phyloP scores from a whole-genome alignment of 768 basidiomycete species.

The Suillus clintonianus region DNA sequence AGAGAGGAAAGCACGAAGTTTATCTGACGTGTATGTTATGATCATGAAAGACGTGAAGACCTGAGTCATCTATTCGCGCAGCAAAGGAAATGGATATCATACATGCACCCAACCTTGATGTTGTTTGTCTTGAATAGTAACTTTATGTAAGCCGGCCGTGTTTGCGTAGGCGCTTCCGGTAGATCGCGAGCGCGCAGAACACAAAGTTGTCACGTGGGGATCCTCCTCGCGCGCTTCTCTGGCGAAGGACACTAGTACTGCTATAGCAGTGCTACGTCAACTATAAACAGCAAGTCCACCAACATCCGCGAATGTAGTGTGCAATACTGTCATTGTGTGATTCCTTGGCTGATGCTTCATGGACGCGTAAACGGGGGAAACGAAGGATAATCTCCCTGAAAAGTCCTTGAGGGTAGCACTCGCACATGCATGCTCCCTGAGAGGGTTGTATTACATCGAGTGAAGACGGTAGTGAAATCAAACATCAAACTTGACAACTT shows the following conservation, averaged over 20 bases:
- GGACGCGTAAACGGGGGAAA: neutral
- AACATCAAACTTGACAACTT: constrained; percentile 72
- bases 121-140: too few relatives aligned
- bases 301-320: neutral
- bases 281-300: neutral
- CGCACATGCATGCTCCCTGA: neutral
- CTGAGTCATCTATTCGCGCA: neutral
- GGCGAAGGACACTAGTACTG: too few relatives aligned
- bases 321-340: too few relatives aligned
- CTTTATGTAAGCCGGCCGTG: neutral
- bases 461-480: constrained; percentile 19
- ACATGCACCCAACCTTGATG: neutral
- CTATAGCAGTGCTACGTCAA: too few relatives aligned
- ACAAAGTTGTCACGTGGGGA: too few relatives aligned
- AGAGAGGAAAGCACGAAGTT: constrained; percentile 32
- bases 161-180: too few relatives aligned
- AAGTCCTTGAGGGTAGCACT: neutral
- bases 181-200: too few relatives aligned
- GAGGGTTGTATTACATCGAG: neutral
- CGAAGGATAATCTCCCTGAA: too few relatives aligned
- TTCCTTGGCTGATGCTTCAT: neutral
- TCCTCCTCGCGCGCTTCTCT: too few relatives aligned
- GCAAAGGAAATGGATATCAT: neutral
- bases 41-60: neutral
- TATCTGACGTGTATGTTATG: neutral